Base-by-base conservation (phyloP, 495 filamentous ascomycete species). In the Daldinia vernicosa region DNA sequence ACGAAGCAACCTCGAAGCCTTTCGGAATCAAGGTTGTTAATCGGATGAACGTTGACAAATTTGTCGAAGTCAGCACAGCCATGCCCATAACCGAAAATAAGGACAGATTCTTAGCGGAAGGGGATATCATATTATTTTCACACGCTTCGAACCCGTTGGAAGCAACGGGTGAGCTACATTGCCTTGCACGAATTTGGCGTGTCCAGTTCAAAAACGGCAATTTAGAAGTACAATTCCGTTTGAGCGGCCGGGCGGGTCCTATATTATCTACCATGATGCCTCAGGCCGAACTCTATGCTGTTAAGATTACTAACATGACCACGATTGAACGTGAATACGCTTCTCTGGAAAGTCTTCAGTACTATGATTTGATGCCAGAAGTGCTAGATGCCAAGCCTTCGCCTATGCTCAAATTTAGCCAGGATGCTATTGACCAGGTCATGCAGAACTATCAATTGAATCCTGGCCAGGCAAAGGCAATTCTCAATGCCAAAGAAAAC, bases 321-420 rank as follows among this genome's bases (percentile, higher is more conserved):
- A 93, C 95, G 0, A 88, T 98, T 40, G 96, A 99, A 80, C 90
- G 95, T 72, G 95, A 99, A 79, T 99, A 93, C 79, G 95, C 92
- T 54, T 93, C 96, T 6, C 78, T 99, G 32, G 89, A 92, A 80
- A 93, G 91, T 73, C 80, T 99, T 60, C 89, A 97, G 75, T 98
- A 95, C 77, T 98, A 97, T 67, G 95, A 99, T 80, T 85, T 99
- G 45, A 95, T 94, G 80, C 89, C 93, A 35, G 95, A 99, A 77
- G 90, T 99, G 60, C 81, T 95, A 54, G 86, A 89, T 71, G 95
- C 94, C 3, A 92, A 93, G 72, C 95, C 96, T 1, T 96, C 95
- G 17, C 92, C 92, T 4, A 84, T 97, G 75, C 88, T 95, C 22
- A 87, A 86, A 8, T 97, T 96, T 73, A 86, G 87, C 17, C 90